Percentiles rank a stretch among this genome's conserved stretches.
These are phyloP conservation scores for Globisporangium polare DNA, from an alignment of 352 stramenopile genomes.

Conservation along the genomic window DNA sequence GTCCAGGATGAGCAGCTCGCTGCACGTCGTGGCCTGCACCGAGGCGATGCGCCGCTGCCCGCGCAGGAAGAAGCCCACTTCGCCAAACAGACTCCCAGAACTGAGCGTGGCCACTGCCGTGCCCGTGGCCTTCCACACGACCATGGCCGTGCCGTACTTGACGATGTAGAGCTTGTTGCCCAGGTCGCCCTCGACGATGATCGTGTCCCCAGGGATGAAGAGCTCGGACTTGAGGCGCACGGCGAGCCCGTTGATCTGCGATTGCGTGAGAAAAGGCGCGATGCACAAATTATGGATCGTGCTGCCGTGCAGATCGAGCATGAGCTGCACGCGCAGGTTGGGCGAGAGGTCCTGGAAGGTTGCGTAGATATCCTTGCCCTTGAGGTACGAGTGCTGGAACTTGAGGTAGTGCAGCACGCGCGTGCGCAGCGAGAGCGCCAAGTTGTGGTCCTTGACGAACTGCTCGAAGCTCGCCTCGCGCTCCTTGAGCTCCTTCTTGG, in stretches of 20 bases:
- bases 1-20: slow-evolving; percentile 56
- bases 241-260: slow-evolving; percentile 50
- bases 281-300: slow-evolving; percentile 53
- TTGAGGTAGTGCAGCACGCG: slow-evolving; percentile 67
- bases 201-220: slow-evolving; percentile 66
- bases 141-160: slow-evolving; percentile 56
- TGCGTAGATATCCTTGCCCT: slow-evolving; percentile 63
- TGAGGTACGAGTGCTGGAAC: slow-evolving; percentile 65
- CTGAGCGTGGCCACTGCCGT: slow-evolving; percentile 58
- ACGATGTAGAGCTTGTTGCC: slow-evolving; percentile 72
- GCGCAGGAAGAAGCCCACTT: slow-evolving; percentile 70
- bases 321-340: slow-evolving; percentile 63
- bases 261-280: slow-evolving; percentile 44
- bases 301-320: slow-evolving; percentile 66
- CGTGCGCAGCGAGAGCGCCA: slow-evolving; percentile 49
- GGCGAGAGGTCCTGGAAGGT: slow-evolving; percentile 71
- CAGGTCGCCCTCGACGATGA: slow-evolving; percentile 62
- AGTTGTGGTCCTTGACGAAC: slow-evolving; percentile 61
- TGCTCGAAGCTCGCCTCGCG: slow-evolving; percentile 62
- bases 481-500: slow-evolving; percentile 70
- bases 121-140: slow-evolving; percentile 63
- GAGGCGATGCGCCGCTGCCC: slow-evolving; percentile 56
- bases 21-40: slow-evolving; percentile 58
- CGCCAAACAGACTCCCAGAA: slow-evolving; percentile 59
- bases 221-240: slow-evolving; percentile 66